Evolutionary conservation across 768 basidiomycete species (phyloP).

Genomic region (Macrolepiota fuliginosa): DNA sequence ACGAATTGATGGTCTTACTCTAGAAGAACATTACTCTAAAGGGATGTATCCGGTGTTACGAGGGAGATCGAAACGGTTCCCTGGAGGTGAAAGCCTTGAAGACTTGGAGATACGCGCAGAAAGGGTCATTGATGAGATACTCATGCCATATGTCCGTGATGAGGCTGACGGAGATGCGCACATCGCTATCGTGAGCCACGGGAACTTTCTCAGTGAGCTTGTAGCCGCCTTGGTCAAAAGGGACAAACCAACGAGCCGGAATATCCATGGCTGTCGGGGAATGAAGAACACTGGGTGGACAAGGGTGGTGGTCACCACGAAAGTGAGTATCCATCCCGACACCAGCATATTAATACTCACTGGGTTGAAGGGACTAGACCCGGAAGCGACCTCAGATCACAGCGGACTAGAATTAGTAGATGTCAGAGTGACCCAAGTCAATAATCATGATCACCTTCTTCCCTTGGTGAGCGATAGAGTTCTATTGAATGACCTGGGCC

Average conservation of each 20-base stretch:
- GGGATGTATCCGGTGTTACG: slow-evolving; percentile 52
- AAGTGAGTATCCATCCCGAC: slow-evolving; percentile 26
- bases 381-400: background rate
- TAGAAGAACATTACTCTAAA: slow-evolving; percentile 47
- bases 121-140: slow-evolving; percentile 44
- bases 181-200: slow-evolving; percentile 74
- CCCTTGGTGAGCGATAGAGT: slow-evolving; percentile 46
- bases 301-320: slow-evolving; percentile 42
- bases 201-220: slow-evolving; percentile 64
- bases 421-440: slow-evolving; percentile 50
- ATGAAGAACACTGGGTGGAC: slow-evolving; percentile 74
- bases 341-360: background rate
- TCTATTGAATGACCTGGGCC: background rate
- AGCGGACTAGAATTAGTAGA: slow-evolving; percentile 18
- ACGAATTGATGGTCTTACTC: slow-evolving; percentile 29
- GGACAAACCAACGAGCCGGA: slow-evolving; percentile 14
- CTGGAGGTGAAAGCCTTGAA: slow-evolving; percentile 68
- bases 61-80: slow-evolving; percentile 51
- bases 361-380: background rate
- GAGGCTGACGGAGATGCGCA: slow-evolving; percentile 36
- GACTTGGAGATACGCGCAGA: slow-evolving; percentile 60
- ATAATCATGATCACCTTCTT: slow-evolving; percentile 53
- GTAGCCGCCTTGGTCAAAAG: slow-evolving; percentile 46
- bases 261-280: slow-evolving; percentile 33
- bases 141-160: slow-evolving; percentile 54